Conservation (phyloP, 2,329 filamentous ascomycete species). For the Cadophora malorum region DNA sequence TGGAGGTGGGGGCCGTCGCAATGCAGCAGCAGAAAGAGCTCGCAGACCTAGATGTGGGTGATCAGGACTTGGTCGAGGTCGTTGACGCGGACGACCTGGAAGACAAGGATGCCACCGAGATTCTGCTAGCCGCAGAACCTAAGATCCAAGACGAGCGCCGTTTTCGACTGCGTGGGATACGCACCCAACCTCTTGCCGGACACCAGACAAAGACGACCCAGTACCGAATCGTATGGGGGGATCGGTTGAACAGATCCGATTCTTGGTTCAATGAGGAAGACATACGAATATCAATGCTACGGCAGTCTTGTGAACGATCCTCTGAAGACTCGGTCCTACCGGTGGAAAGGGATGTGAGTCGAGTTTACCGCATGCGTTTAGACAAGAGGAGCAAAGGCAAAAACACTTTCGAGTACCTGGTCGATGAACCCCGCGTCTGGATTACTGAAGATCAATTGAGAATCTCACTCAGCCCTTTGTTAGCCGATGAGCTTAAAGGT, state of each 20-base stretch:
- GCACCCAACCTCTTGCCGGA: slow-evolving; percentile 28
- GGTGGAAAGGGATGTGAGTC: slow-evolving; percentile 29
- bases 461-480: slow-evolving; percentile 36
- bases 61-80: slow-evolving; percentile 28
- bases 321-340: slow-evolving; percentile 32
- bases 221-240: slow-evolving; percentile 35
- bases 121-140: slow-evolving; percentile 29
- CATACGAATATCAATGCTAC: slow-evolving; percentile 32
- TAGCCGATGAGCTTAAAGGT: slow-evolving; percentile 34
- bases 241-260: slow-evolving; percentile 34
- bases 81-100: slow-evolving; percentile 25
- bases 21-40: slow-evolving; percentile 28
- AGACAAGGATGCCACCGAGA: slow-evolving; percentile 30
- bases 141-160: slow-evolving; percentile 27
- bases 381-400: slow-evolving; percentile 29
- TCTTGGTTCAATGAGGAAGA: slow-evolving; percentile 38
- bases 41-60: slow-evolving; percentile 26
- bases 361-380: slow-evolving; percentile 33
- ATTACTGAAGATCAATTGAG: slow-evolving; percentile 37
- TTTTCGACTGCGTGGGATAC: slow-evolving; percentile 35
- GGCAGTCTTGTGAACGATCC: slow-evolving; percentile 31
- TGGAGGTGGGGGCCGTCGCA: slow-evolving; percentile 17
- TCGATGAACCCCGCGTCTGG: slow-evolving; percentile 30
- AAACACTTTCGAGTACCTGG: slow-evolving; percentile 38
- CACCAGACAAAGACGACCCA: slow-evolving; percentile 33